Conservation (phyloP, 768 basidiomycete species). For the Candolleomyces eurysporus region DNA sequence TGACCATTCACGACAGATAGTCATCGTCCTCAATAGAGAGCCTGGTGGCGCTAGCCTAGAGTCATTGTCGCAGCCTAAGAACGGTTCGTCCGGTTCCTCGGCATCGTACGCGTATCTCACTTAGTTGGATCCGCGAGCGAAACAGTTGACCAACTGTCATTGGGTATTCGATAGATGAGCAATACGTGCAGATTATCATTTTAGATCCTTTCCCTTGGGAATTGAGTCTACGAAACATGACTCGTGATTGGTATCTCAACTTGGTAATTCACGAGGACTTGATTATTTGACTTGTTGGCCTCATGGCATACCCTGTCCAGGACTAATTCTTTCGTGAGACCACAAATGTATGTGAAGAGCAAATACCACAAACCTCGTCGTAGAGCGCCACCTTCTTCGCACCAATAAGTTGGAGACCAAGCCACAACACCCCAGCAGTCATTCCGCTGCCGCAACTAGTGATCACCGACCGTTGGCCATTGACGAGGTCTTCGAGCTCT, state of each 20-base stretch:
- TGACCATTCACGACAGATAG: too few relatives aligned
- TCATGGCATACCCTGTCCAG: slow-evolving; percentile 91
- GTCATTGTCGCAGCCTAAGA: too few relatives aligned
- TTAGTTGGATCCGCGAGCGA: too few relatives aligned
- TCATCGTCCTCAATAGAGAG: too few relatives aligned
- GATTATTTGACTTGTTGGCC: slow-evolving; percentile 70
- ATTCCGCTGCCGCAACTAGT: slow-evolving; percentile 95
- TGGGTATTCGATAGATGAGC: too few relatives aligned
- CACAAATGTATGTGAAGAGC: slow-evolving; percentile 3
- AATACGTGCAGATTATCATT: too few relatives aligned
- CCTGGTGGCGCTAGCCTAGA: too few relatives aligned
- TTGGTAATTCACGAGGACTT: slow-evolving; percentile 31
- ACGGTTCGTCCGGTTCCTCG: too few relatives aligned
- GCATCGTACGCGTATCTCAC: too few relatives aligned
- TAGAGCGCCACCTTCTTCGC: slow-evolving; percentile 70
- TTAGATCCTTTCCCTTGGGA: too few relatives aligned
- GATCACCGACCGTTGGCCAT: slow-evolving; percentile 60
- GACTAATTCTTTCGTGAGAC: slow-evolving; percentile 48
- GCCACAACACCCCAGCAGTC: slow-evolving; percentile 95
- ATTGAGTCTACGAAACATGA: too few relatives aligned
- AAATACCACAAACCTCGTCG: slow-evolving; percentile 72
- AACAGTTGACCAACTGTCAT: too few relatives aligned
- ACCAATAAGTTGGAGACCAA: slow-evolving; percentile 77
- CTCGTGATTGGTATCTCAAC: background rate
- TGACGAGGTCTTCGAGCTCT: slow-evolving; percentile 52